Base-by-base conservation (phyloP, 2,329 filamentous ascomycete species). In the Fusarium palustre region DNA sequence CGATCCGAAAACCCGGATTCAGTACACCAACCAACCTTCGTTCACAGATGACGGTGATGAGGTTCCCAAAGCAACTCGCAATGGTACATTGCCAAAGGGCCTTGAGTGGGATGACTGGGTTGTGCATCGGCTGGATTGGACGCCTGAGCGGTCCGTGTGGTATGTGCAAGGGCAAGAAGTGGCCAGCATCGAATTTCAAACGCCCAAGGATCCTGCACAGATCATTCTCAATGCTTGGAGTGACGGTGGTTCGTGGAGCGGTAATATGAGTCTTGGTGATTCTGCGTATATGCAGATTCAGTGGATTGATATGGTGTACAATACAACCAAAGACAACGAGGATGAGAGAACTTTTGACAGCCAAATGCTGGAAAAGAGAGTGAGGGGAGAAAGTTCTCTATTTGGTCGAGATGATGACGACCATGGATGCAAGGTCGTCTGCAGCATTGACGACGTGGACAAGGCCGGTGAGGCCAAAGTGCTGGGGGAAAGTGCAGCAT, bases 241-340 rank as follows among this genome's bases (percentile, higher is more conserved):
- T 58, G 84, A 90, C 64, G 87, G 87, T 22, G 87, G 87, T 7
- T 78, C 79, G 48, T 90, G 87, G 87, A 84, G 83, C 45, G 87
- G 87, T 13, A 84, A 86, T 54, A 89, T 90, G 88, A 82, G 75
- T 7, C 73, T 81, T 7, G 79, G 81, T 5, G 80, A 78, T 13
- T 80, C 81, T 45, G 87, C 87, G 0, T 84, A 82, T 64, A 79
- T 90, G 71, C 85, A 90, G 72, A 82, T 90, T 20, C 85, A 88
- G 78, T 90, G 87, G 87, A 84, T 90, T 45, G 86, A 90, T 72
- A 81, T 90, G 77, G 81, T 87, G 24, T 90, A 85, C 72, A 86
- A 87, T 67, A 75, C 72, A 16, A 84, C 50, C 33, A 22, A 47
- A 47, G 45, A 36, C n/a, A 52, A 38, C 13, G 48, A 61, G 41